Conservation (phyloP, 257 asterid genomes). For the Mentha longifolia region DNA sequence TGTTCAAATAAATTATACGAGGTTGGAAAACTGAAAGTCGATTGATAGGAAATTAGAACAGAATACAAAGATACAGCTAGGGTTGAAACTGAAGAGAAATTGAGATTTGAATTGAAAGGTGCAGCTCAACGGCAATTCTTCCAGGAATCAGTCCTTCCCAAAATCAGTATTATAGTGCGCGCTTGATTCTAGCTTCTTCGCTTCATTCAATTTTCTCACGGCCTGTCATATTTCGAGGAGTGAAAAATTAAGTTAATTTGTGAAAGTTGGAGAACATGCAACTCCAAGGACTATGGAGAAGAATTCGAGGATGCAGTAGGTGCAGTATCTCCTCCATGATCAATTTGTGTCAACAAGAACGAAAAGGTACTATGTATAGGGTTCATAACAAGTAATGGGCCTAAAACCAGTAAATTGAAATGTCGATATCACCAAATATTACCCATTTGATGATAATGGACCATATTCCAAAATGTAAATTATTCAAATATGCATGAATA, state of each 20-base stretch:
- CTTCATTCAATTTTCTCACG: slow-evolving; percentile 87
- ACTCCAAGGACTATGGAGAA: slow-evolving; percentile 1
- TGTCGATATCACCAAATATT: too few relatives aligned
- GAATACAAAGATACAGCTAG: slow-evolving; percentile 26
- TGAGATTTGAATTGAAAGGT: not conserved
- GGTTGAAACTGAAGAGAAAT: not conserved
- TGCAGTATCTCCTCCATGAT: not conserved
- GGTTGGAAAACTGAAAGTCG: not conserved
- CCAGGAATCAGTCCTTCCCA: slow-evolving; percentile 67
- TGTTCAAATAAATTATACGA: not conserved
- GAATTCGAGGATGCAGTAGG: not conserved
- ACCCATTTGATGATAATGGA: too few relatives aligned
- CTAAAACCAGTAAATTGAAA: not conserved
- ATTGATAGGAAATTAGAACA: slow-evolving; percentile 12
- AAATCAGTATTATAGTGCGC: slow-evolving; percentile 89
- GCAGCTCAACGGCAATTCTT: slow-evolving; percentile 1
- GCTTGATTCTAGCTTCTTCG: slow-evolving; percentile 93
- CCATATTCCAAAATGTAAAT: not conserved
- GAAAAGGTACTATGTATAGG: not conserved
- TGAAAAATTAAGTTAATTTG: not conserved
- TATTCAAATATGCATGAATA: not conserved
- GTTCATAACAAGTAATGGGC: not conserved
- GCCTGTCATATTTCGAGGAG: slow-evolving; percentile 53
- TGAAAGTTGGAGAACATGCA: not conserved
- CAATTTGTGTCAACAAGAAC: not conserved